A percentile compares a stretch with the other conserved stretches of the same genome.
phyloP scores from a whole-genome alignment of 2,329 filamentous ascomycete genomes.

The Westerdykella sp. region DNA sequence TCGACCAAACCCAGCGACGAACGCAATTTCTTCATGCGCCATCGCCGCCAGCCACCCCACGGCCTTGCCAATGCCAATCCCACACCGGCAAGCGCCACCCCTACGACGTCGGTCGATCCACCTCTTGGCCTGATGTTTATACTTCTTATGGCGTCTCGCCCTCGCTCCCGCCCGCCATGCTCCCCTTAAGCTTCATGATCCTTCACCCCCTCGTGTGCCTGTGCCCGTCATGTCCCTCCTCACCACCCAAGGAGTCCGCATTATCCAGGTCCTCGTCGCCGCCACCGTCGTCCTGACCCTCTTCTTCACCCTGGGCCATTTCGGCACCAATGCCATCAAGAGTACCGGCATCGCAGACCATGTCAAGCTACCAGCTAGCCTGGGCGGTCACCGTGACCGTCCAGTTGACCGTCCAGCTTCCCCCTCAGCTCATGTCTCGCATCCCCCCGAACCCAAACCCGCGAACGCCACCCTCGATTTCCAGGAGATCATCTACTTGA shows the following conservation, averaged over 20 bases:
- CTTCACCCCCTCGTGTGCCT: no score
- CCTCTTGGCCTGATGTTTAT: no score
- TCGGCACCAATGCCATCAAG: not conserved
- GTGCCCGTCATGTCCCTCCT: conserved; percentile 7
- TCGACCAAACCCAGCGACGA: no score
- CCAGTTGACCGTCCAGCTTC: not conserved
- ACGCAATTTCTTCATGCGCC: no score
- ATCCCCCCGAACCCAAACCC: conserved; percentile 4
- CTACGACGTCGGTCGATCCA: no score
- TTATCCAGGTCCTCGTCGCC: conserved; percentile 9
- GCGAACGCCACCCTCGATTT: conserved; percentile 14
- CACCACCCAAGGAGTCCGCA: conserved; percentile 7
- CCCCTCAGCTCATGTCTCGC: conserved; percentile 2
- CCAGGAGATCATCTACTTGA: conserved; percentile 12
- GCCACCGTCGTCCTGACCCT: conserved; percentile 8
- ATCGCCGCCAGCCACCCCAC: no score
- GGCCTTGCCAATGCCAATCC: no score
- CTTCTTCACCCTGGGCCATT: conserved; percentile 9
- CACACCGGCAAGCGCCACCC: no score
- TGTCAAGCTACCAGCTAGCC: not conserved
- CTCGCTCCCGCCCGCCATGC: no score
- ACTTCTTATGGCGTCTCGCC: no score
- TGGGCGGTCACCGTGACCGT: not conserved
- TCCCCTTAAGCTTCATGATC: no score
- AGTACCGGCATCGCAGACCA: not conserved